phyloP scores from a whole-genome alignment of 441 rosid genomes.

The Erodium moschatum region DNA sequence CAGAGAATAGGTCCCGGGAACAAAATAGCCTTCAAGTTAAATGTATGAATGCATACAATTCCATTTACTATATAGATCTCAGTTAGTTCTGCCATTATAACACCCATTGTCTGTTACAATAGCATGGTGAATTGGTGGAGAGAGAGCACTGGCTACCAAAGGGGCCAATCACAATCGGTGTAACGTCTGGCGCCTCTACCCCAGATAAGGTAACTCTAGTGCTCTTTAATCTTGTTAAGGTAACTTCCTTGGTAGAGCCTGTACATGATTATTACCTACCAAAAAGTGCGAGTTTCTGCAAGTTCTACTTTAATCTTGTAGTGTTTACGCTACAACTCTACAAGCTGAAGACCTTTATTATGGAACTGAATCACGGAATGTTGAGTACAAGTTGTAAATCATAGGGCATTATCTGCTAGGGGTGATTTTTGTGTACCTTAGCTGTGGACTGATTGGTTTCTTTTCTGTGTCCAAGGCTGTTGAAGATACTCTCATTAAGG shows the following conservation, averaged over 20 bases:
- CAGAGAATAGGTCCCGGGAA: slow-evolving; percentile 88
- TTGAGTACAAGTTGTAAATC: no score
- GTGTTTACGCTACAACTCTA: neutral
- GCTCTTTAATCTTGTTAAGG: neutral
- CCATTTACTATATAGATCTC: neutral
- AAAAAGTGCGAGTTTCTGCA: neutral
- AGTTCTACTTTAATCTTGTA: neutral
- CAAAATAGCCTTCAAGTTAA: slow-evolving; percentile 75
- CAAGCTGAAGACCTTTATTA: no score
- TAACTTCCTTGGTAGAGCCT: neutral
- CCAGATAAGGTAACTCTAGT: slow-evolving; percentile 70
- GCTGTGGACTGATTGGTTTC: neutral
- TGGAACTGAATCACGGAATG: no score
- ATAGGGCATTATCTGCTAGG: neutral
- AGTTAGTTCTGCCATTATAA: neutral
- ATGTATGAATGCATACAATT: slow-evolving; percentile 32
- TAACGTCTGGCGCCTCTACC: slow-evolving; percentile 97
- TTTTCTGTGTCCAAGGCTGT: slow-evolving; percentile 39
- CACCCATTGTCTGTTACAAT: slow-evolving; percentile 3
- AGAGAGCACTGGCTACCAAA: slow-evolving; percentile 78
- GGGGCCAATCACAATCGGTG: slow-evolving; percentile 78
- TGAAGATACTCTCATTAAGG: slow-evolving; percentile 57
- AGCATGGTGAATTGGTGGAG: slow-evolving; percentile 94
- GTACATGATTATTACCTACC: neutral
- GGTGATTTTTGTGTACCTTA: neutral